phyloP scores from a whole-genome alignment of 345 rosid species.

The Eucalyptus regnans region DNA sequence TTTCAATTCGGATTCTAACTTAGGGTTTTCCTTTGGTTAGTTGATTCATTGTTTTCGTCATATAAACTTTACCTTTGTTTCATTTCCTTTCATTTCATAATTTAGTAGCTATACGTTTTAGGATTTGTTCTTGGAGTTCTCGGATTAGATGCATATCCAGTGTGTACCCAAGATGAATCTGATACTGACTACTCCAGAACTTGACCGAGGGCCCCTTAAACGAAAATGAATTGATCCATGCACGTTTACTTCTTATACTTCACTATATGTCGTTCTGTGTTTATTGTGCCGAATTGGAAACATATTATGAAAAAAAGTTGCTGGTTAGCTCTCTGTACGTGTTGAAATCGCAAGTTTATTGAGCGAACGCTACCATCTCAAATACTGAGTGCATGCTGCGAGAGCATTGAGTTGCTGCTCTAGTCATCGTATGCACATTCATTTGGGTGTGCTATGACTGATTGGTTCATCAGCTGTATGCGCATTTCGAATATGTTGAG shows the following conservation, averaged over 20 bases:
- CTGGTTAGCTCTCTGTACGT: no score
- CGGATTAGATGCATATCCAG: accelerated
- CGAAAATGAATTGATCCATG: no score
- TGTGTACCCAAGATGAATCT: no score
- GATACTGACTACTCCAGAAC: no score
- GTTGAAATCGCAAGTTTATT: not conserved
- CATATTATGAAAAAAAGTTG: no score
- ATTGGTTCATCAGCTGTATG: not conserved
- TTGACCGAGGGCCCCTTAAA: no score
- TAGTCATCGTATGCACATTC: not conserved
- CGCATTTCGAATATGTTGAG: no score
- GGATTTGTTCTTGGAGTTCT: accelerated
- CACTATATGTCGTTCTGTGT: no score
- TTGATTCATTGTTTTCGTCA: accelerated
- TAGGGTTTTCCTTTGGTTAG: not conserved
- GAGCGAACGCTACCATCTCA: not conserved
- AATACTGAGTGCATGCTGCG: not conserved
- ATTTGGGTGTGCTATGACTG: not conserved
- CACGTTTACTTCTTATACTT: no score
- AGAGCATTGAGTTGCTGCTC: not conserved
- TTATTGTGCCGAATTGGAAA: no score
- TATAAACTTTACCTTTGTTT: not conserved
- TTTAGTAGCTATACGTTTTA: no score
- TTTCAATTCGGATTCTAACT: accelerated
- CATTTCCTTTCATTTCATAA: not conserved